Evolutionary conservation across 208 protist species (phyloP), one percentile per base, ranked within the genome.

Genomic region (Trypanosoma caninum): DNA sequence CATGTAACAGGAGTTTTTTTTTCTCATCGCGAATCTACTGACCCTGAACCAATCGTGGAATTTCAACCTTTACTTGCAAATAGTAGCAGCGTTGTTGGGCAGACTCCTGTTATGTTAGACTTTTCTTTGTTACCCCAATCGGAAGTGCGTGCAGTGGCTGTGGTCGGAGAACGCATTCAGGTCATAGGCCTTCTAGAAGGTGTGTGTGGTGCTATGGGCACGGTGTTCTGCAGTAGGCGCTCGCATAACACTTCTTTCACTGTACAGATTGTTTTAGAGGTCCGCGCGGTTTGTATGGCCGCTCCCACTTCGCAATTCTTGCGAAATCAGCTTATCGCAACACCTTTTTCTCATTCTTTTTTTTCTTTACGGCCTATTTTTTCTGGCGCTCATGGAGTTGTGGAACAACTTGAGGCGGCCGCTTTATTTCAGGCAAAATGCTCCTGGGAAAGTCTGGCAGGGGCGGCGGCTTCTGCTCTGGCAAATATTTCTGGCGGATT

Each of bases 401-500:
- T 50, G 25, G 64, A 42, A 2, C 64, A 57, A 23, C 9, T 30
- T 42, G 72, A 73, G 22, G 44, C 25, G 14, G 28, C 9, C 28
- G 31, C 54, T 20, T 51, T 67, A 38, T 35, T 51, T 22, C 45
- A 69, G 45, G 42, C 64, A 20, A 41, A 67, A 56, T 74, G 62
- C 16, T 71, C 45, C 33, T 81, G 75, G 75, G 61, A 76, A 30
- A 48, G 65, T 37, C 33, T 74, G 7, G 69, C 69, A 9, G 60
- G 69, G 13, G 75, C 75, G 13, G 65, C 70, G 16, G 69, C 65
- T 20, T 65, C 69, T 47, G 65, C 54, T 8, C 46, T 58, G 22
- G 53, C 50, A 3, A 59, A 68, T 22, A 20, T 45, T 1, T 34
- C 25, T 5, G 59, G 62, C n/a, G 61, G 65, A 35, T 45, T 63